A percentile compares a stretch with the other conserved stretches of the same genome.
Conservation (phyloP, 768 basidiomycete species). For the Kockovaella imperatae region DNA sequence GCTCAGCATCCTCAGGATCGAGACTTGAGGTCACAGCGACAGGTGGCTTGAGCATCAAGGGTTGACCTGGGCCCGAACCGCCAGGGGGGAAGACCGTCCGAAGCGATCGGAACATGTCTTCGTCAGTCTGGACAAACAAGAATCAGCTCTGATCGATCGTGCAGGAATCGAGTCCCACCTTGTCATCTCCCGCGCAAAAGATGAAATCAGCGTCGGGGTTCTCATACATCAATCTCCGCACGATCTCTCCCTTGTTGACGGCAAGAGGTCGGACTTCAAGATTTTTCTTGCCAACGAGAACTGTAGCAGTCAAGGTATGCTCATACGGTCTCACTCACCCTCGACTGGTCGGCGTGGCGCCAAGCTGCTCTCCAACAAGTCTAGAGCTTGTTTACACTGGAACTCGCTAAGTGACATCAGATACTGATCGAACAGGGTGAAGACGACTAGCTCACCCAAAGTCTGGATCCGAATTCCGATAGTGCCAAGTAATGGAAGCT, state of each 20-base stretch:
- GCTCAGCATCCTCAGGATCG: constrained; percentile 40
- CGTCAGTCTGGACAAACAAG: constrained; percentile 67
- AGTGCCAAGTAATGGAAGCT: constrained; percentile 97
- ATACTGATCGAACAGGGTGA: not conserved
- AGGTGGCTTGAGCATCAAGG: constrained; percentile 48
- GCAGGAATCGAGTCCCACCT: constrained; percentile 50
- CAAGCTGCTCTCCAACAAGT: constrained; percentile 87
- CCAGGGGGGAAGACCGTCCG: constrained; percentile 53
- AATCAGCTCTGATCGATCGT: not conserved
- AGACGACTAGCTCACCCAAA: constrained; percentile 76
- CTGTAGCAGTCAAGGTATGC: constrained; percentile 47
- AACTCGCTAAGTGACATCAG: constrained; percentile 53
- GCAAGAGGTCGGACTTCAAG: constrained; percentile 91
- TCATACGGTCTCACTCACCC: constrained; percentile 48
- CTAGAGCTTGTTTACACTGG: constrained; percentile 95
- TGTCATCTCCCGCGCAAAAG: constrained; percentile 98
- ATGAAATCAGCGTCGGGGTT: constrained; percentile 91
- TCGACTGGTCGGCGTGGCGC: constrained; percentile 91
- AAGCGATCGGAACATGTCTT: constrained; percentile 97
- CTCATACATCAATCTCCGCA: constrained; percentile 83
- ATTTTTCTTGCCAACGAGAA: constrained; percentile 96
- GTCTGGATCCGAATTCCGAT: constrained; percentile 83
- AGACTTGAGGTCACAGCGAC: constrained; percentile 51
- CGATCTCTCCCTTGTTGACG: constrained; percentile 98
- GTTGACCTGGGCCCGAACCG: constrained; percentile 35